Conservation (phyloP, 495 filamentous ascomycete genomes). For the Penicillium longicatenatum region DNA sequence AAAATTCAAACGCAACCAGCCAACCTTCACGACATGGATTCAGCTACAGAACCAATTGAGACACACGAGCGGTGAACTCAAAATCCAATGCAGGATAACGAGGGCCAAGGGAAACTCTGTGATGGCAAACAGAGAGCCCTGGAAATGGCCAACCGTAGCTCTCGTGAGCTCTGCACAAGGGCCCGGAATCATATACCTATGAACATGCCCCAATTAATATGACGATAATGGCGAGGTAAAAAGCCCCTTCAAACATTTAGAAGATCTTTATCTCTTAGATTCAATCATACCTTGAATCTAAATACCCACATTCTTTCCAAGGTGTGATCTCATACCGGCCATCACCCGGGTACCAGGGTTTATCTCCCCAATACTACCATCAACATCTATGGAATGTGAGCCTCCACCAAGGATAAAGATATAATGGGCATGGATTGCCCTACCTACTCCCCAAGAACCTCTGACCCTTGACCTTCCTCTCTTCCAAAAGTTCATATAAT, state of each 20-base stretch:
- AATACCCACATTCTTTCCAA: constrained; percentile 5
- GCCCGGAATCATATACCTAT: not conserved
- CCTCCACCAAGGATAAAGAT: not conserved
- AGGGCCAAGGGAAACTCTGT: too few species aligned
- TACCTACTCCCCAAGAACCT: not conserved
- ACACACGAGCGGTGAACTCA: not conserved
- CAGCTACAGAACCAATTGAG: not conserved
- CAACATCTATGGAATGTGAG: not conserved
- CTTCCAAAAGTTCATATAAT: not conserved
- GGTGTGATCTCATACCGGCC: constrained; percentile 9
- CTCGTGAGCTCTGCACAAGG: not conserved
- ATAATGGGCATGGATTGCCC: not conserved
- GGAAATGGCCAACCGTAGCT: not conserved
- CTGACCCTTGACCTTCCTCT: not conserved
- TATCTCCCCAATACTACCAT: constrained; percentile 1
- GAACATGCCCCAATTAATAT: not conserved
- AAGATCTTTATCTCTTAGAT: not conserved
- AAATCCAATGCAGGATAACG: not conserved
- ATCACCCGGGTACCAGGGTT: constrained; percentile 9
- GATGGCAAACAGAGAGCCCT: too few species aligned
- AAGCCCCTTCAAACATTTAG: not conserved
- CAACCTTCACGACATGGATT: not conserved
- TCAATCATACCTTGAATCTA: not conserved
- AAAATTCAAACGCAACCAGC: not conserved
- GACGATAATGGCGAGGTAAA: not conserved